Evolutionary conservation across 306 rosid species (phyloP).

Genomic region (Castanospermum australe): DNA sequence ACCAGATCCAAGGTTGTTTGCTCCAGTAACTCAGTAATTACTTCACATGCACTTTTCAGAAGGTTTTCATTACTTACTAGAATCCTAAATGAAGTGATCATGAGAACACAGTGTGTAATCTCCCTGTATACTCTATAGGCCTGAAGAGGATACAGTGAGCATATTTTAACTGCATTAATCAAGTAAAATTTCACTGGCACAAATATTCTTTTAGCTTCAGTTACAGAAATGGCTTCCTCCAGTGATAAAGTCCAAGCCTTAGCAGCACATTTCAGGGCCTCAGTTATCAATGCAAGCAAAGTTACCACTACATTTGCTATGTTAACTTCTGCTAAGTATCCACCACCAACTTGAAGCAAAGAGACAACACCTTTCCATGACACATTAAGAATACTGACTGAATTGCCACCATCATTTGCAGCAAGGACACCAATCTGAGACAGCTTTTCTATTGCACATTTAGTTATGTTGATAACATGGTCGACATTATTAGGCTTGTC

Average conservation of each 20-base stretch:
- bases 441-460: slow-evolving; percentile 58
- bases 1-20: slow-evolving; percentile 64
- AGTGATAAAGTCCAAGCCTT: slow-evolving; percentile 64
- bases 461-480: slow-evolving; percentile 58
- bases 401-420: slow-evolving; percentile 81
- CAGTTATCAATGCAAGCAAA: slow-evolving; percentile 61
- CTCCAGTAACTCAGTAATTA: slow-evolving; percentile 70
- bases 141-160: slow-evolving; percentile 71
- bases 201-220: slow-evolving; percentile 77
- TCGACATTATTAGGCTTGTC: slow-evolving; percentile 36
- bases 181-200: slow-evolving; percentile 88
- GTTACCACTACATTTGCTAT: slow-evolving; percentile 51
- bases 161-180: slow-evolving; percentile 76
- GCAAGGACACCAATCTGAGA: slow-evolving; percentile 78
- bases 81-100: slow-evolving; percentile 62
- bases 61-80: slow-evolving; percentile 49
- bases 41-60: slow-evolving; percentile 59
- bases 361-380: slow-evolving; percentile 94
- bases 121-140: slow-evolving; percentile 60
- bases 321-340: slow-evolving; percentile 43
- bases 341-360: slow-evolving; percentile 79
- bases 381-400: slow-evolving; percentile 73
- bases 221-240: slow-evolving; percentile 56
- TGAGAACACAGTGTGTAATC: slow-evolving; percentile 56
- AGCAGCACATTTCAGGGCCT: slow-evolving; percentile 69